A percentile compares a stretch with the other conserved stretches of the same genome.
These are phyloP conservation scores for Hypomontagnella monticulosa DNA, from an alignment of 495 filamentous ascomycete species.

Conservation along the genomic window DNA sequence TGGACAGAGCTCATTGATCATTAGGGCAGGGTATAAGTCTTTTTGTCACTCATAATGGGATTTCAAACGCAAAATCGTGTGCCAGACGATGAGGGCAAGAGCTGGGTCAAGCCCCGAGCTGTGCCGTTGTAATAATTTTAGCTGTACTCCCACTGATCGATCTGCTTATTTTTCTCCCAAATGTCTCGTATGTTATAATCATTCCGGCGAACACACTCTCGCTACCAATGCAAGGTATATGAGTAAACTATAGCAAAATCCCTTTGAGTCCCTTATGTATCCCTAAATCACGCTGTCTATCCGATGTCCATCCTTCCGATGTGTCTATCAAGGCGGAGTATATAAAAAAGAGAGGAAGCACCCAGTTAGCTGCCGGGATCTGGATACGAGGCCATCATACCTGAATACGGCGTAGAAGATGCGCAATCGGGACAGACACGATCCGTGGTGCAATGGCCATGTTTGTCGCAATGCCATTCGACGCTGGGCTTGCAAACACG, in stretches of 20 bases:
- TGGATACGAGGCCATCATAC: slow-evolving; percentile 38
- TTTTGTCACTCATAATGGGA: not conserved
- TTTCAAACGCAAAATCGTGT: not conserved
- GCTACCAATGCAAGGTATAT: slow-evolving; percentile 27
- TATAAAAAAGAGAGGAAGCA: not conserved
- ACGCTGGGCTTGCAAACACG: slow-evolving; percentile 37
- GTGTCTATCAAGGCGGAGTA: slow-evolving; percentile 15
- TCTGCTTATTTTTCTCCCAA: slow-evolving; percentile 13
- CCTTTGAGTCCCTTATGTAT: slow-evolving; percentile 19
- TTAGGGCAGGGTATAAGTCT: not conserved
- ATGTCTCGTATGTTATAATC: slow-evolving; percentile 14
- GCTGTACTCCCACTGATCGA: slow-evolving; percentile 60
- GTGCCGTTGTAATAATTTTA: slow-evolving; percentile 47
- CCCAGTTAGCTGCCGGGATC: slow-evolving; percentile 26
- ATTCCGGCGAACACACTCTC: slow-evolving; percentile 18
- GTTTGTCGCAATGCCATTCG: slow-evolving; percentile 47
- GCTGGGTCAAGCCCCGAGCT: slow-evolving; percentile 1
- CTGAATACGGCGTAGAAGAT: slow-evolving; percentile 23
- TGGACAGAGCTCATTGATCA: too few relatives aligned
- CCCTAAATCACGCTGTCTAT: slow-evolving; percentile 28
- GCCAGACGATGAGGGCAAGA: not conserved
- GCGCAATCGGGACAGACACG: slow-evolving; percentile 41
- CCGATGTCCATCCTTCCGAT: slow-evolving; percentile 24
- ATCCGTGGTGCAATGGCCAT: slow-evolving; percentile 39
- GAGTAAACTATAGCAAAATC: slow-evolving; percentile 19